Evolutionary conservation across 2,329 filamentous ascomycete species (phyloP), one percentile per base, ranked within the genome.

Genomic region (Aureobasidium sp.): DNA sequence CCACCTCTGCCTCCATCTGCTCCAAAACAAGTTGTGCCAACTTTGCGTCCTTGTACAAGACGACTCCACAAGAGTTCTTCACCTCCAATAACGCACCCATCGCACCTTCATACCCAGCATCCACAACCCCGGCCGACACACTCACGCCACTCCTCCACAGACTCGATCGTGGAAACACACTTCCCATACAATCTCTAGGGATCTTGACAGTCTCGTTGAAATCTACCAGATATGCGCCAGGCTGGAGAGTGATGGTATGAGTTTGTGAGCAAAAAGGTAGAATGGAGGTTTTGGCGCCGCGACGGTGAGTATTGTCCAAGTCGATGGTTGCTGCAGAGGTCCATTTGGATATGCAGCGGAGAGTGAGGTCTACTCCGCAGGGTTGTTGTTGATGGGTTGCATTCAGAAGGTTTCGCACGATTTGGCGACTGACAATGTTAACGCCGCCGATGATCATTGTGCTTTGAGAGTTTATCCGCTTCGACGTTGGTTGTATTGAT

Each of bases 1-100:
- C 72, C 0, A 75, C 74, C 1, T 50, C 61, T 54, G 73, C 72
- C 2, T 64, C 68, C 71, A 78, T 68, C 62, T 72, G 61, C 29
- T 76, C 68, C 33, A 77, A 74, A 0, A 77, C 73, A 60, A 78
- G 69, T 64, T 78, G 75, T 12, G 72, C 76, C 11, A 78, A 66
- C 58, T 70, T 74, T 0, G 74, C 74, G 63, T 74, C 63, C 31
- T 62, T 67, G 50, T 70, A 65, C 14, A 78, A 60, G 12, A 68
- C 59, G n/a, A 77, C 37, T 0, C 76, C 76, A 19, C 65, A 40
- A 2, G 45, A 31, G n/a, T 48, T 59, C 42, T 59, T 48, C 8
- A 59, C 56, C 17, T 76, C 68, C 64, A 78, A 63, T 65, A 77
- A 63, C 22, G 70, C 74, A 0, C 75, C 75, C 12, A 78, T 59